Base-by-base conservation (phyloP, 2,329 filamentous ascomycete genomes). In the Teratosphaeria nubilosa region DNA sequence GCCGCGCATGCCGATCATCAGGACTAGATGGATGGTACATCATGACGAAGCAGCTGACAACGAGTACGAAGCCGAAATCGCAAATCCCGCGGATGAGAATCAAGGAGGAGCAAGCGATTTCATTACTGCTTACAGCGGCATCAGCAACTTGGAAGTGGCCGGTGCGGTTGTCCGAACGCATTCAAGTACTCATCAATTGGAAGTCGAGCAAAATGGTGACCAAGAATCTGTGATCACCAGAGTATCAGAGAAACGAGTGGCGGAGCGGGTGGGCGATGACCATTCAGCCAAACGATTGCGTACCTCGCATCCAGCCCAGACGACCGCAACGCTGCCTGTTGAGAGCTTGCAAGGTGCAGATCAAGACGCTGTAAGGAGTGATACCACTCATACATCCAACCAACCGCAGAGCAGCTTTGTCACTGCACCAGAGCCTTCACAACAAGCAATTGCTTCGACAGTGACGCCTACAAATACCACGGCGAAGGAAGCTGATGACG, bases 1-100 rank as follows among this genome's bases (percentile, higher is more conserved):
- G 59, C 78, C 78, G 5, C 68, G 78, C 20, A 73, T 79, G 72
- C 77, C 78, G 0, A 70, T 74, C 1, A 73, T 78, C 24, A 69
- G 67, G 20, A 65, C 58, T 32, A 30, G 68, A 13, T 66, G 61
- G 24, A 45, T 53, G 25, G 60, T 58, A 7, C 57, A 62, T 1
- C 59, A 62, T 2, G 64, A 66, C 0, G 61, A 60, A 14, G 59
- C 9, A 20, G 9, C n/a, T 20, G 41, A 48, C 7, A n/a, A 22
- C 20, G 16, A 9, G 20, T 48, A 64, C 1, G 63, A 62, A n/a
- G 58, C 51, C 9, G 54, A 52, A 10, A 27, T 32, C n/a, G 22
- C 34, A 25, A 51, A 51, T 10, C 16, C 27, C 14, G 37, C 31
- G 32, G 25, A 56, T 11, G 41, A 22, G 41, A 27, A 10, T 20